Percentiles rank a stretch among this genome's conserved stretches.
Evolutionary conservation across 2,329 filamentous ascomycete genomes (phyloP).

Genomic region (Grosmannia penicillata): DNA sequence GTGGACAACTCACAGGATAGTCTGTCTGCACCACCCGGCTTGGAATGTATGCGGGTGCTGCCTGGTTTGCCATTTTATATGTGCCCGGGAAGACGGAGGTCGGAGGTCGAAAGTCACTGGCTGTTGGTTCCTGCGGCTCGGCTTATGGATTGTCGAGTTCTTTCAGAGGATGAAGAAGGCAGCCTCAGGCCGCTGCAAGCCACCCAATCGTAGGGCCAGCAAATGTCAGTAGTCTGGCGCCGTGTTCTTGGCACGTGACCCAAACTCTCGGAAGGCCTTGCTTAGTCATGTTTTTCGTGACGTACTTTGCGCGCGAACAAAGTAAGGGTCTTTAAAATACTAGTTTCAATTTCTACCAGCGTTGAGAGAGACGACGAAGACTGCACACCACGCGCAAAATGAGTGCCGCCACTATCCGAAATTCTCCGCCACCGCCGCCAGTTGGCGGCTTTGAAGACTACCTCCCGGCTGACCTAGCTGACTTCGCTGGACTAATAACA

Average conservation of each 20-base stretch:
- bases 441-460: constrained; percentile 61
- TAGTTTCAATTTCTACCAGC: no score
- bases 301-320: neutral
- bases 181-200: constrained; percentile 8
- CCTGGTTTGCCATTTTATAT: constrained; percentile 24
- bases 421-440: neutral
- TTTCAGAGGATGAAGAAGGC: constrained; percentile 2
- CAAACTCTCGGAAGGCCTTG: no score
- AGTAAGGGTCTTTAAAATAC: no score
- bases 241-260: no score
- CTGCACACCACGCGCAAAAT: constrained; percentile 1
- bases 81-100: constrained; percentile 2
- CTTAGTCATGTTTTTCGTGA: constrained; percentile 6
- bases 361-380: no score
- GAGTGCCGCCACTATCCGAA: neutral
- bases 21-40: constrained; percentile 70
- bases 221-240: constrained; percentile 9
- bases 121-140: no score
- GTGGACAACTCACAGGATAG: constrained; percentile 57
- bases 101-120: constrained; percentile 1
- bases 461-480: constrained; percentile 36
- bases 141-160: constrained; percentile 4
- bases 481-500: constrained; percentile 31
- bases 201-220: constrained; percentile 6
- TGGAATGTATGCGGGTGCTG: constrained; percentile 40